Base-by-base conservation (phyloP, 148 eudicot genomes). In the Talinum fruticosum region DNA sequence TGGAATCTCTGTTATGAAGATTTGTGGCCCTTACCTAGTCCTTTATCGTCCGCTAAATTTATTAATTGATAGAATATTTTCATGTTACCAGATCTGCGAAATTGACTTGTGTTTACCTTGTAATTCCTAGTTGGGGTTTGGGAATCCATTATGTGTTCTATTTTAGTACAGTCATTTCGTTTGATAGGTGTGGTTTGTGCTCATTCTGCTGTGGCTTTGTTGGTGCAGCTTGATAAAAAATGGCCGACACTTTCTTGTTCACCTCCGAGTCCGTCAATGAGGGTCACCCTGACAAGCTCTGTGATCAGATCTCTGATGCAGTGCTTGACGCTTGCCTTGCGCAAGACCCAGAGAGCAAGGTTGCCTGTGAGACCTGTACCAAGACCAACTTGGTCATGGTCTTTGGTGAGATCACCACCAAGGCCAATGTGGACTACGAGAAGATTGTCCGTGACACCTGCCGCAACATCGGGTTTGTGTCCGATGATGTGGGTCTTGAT, bases 241-340 rank as follows among this genome's bases (percentile, higher is more conserved):
- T 78, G 81, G 75, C 79, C 21, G 83, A 86, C 80, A 83, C 88
- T 51, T 86, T 86, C 77, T 75, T 86, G 21, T 86, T 83, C 83
- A 86, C 88, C 47, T 86, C 88, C 19, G 88, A 86, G 67, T 86
- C 88, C 0, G 88, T 86, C 68, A 86, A 86, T 77, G 88, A 86
- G 84, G 88, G 88, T 57, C 88, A 86, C 78, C 88, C 88, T 0
- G 88, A 86, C 86, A 86, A 86, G 76, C 84, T 86, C 72, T 86
- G 88, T 14, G 88, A 86, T 79, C 88, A 86, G 83, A 79, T 86
- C 75, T 86, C 88, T 41, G 88, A 86, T 37, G 88, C 88, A 54
- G 86, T 86, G 45, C 84, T 86, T 30, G 88, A 83, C 32, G 88
- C 88, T 32, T 86, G 88, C 83, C 86, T 86, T 38, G 79, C 59